Percentiles rank a stretch among this genome's conserved stretches.
Evolutionary conservation across 2,329 filamentous ascomycete species (phyloP).

Genomic region (Cadophora gregata): DNA sequence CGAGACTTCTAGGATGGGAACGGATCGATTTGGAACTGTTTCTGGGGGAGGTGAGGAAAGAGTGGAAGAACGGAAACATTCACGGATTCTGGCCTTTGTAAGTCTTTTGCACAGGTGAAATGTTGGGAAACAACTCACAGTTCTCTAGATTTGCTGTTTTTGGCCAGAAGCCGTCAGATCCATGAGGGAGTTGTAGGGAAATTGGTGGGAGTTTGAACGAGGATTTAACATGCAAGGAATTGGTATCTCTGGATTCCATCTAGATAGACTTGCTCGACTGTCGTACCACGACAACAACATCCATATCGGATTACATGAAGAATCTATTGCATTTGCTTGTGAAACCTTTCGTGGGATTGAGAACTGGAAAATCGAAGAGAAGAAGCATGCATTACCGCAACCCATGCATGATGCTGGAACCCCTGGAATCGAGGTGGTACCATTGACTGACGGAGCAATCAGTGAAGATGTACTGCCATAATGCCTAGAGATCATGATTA

Average conservation of each 20-base stretch:
- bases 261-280: not conserved
- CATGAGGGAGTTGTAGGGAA: not conserved
- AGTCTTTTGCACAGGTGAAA: slow-evolving; percentile 13
- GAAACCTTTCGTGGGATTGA: slow-evolving; percentile 22
- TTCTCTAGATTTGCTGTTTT: slow-evolving; percentile 26
- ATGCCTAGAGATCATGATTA: too few relatives aligned
- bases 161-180: slow-evolving; percentile 28
- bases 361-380: slow-evolving; percentile 17
- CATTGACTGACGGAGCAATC: too few relatives aligned
- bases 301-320: slow-evolving; percentile 22
- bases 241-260: not conserved
- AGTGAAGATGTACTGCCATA: too few relatives aligned
- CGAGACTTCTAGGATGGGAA: slow-evolving; percentile 29
- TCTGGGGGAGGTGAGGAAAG: slow-evolving; percentile 25
- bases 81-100: slow-evolving; percentile 33
- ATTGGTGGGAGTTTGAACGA: not conserved
- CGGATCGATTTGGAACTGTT: slow-evolving; percentile 29
- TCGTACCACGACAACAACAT: not conserved
- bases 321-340: slow-evolving; percentile 21
- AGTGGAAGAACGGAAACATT: slow-evolving; percentile 26
- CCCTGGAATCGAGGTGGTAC: too few relatives aligned
- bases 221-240: not conserved
- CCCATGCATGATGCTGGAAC: too few relatives aligned
- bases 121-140: not conserved
- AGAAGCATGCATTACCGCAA: slow-evolving; percentile 11